Conservation (phyloP, 805 yeast species). For the Nakazawaea anatomiae region DNA sequence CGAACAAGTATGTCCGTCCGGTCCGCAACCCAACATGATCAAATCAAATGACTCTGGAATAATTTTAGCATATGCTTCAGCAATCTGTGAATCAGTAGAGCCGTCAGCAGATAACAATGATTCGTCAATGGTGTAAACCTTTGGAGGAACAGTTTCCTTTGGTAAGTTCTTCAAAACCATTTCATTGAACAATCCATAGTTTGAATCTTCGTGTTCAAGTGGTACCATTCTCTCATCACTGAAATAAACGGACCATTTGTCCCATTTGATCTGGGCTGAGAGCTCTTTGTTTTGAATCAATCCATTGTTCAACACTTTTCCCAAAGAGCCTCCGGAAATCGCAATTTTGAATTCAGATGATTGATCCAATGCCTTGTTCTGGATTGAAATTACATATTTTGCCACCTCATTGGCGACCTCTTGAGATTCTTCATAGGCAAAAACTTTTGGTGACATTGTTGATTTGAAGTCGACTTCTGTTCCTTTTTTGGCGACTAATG, state of each 20-base stretch:
- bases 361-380: conserved; percentile 48
- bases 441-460: conserved; percentile 30
- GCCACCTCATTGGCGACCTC: conserved; percentile 68
- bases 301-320: conserved; percentile 63
- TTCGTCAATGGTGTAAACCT: conserved; percentile 61
- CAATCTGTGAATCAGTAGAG: conserved; percentile 47
- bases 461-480: too few species aligned
- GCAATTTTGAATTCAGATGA: conserved; percentile 61
- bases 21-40: conserved; percentile 84
- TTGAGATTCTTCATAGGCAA: conserved; percentile 45
- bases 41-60: conserved; percentile 60
- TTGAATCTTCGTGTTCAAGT: conserved; percentile 75
- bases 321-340: conserved; percentile 87
- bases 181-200: conserved; percentile 71
- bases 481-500: too few species aligned
- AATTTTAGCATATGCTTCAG: conserved; percentile 52
- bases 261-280: conserved; percentile 50
- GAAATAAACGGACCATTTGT: conserved; percentile 75
- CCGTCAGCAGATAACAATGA: conserved; percentile 51
- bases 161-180: conserved; percentile 49
- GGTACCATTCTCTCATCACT: conserved; percentile 91
- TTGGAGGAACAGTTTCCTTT: conserved; percentile 43
- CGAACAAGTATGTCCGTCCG: conserved; percentile 95
- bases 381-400: conserved; percentile 51
- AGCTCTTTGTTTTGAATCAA: conserved; percentile 51